Base-by-base conservation (phyloP, 1,284 basidiomycete species). In the Stygiomarasmius scandens region DNA sequence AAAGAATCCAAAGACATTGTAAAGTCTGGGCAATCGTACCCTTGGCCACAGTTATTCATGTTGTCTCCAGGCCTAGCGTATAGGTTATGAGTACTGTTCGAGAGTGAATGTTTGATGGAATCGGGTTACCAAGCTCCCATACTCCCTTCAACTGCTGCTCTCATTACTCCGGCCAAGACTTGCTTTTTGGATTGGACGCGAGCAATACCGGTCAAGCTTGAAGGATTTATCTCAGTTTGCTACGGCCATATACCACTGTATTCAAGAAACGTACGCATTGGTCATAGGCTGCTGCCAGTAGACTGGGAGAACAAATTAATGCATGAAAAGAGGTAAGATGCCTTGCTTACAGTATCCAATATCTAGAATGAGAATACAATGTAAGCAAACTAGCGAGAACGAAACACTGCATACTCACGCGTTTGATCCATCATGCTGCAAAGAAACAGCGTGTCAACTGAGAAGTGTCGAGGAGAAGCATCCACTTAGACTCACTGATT, bases 341-440 rank as follows among this genome's bases (percentile, higher is more conserved):
- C n/a, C n/a, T n/a, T n/a, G n/a, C 29, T 32, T 12, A 32, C 29
- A 81, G 62, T 87, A 87, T 63, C 80, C 80, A 55, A 85, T 66
- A 69, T 85, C 77, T 78, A 32, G 10, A 11, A 56, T 20, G 10
- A 49, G 48, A n/a, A n/a, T n/a, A n/a, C n/a, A n/a, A n/a, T n/a
- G n/a, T n/a, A n/a, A n/a, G n/a, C n/a, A n/a, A n/a, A n/a, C n/a
- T n/a, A n/a, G n/a, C n/a, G n/a, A 38, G 27, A n/a, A n/a, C n/a
- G n/a, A n/a, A n/a, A n/a, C n/a, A n/a, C n/a, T n/a, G n/a, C n/a
- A n/a, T 38, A 48, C 38, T 19, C 56, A 77, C 77, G 83, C 5
- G 84, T 86, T 64, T 89, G 86, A 60, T 84, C 80, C 81, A 89
- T 86, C 80, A 88, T 87, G 63, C 85, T 85, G 58, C 45, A 32